phyloP scores from a whole-genome alignment of 108 stramenopile species.

The Pseudonitzschia multiseries region DNA sequence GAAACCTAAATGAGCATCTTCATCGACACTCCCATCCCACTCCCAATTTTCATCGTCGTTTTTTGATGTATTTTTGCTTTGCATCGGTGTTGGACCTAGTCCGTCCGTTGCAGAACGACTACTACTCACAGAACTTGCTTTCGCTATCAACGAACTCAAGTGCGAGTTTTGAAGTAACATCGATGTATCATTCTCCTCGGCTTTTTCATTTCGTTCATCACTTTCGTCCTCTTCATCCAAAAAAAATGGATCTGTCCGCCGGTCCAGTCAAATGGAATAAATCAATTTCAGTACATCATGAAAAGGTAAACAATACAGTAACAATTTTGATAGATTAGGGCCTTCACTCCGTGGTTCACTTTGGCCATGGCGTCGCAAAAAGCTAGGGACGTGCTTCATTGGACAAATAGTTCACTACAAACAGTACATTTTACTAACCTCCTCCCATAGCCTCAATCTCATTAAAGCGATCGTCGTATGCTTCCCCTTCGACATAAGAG shows the following conservation, averaged over 20 bases:
- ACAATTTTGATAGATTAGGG: too few relatives aligned
- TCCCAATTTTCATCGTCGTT: conserved; percentile 17
- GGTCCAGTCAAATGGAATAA: too few relatives aligned
- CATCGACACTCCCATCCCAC: conserved; percentile 41
- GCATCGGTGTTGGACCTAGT: conserved; percentile 19
- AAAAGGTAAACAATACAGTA: too few relatives aligned
- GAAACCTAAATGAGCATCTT: conserved; percentile 34
- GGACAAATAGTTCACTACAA: not conserved
- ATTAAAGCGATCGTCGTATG: not conserved
- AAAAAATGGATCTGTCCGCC: conserved; percentile 29
- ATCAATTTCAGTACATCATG: not conserved
- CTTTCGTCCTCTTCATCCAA: conserved; percentile 14
- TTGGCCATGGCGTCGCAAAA: not conserved
- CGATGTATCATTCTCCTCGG: not conserved
- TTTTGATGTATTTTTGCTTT: not conserved
- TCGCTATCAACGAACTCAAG: not conserved
- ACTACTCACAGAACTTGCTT: not conserved
- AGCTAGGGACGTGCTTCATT: not conserved
- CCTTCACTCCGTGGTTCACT: too few relatives aligned
- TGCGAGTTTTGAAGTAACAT: not conserved
- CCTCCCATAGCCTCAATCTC: conserved; percentile 43
- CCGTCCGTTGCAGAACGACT: conserved; percentile 22
- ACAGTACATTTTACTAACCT: conserved; percentile 15
- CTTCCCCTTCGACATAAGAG: conserved; percentile 7
- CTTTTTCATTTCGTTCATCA: not conserved